These are phyloP conservation scores for Mimosa pudica DNA, from an alignment of 306 rosid genomes.

Conservation along the genomic window DNA sequence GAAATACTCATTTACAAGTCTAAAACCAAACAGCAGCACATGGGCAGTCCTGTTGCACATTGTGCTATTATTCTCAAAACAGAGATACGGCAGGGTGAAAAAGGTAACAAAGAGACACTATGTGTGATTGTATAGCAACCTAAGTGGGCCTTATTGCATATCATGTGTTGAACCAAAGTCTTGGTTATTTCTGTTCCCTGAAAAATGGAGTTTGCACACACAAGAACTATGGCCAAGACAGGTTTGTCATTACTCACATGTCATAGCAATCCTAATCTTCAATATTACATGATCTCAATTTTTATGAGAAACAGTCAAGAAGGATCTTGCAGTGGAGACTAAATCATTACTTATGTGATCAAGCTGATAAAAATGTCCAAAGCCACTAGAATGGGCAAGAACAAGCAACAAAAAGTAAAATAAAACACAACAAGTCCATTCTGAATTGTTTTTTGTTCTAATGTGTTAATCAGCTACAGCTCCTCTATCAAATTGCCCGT, in stretches of 20 bases:
- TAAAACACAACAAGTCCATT: background rate
- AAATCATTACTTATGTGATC: background rate
- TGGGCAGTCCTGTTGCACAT: conserved; percentile 7
- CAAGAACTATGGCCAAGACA: background rate
- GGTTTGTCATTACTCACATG: background rate
- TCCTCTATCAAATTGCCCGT: background rate
- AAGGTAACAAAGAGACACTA: conserved; percentile 8
- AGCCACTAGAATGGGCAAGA: too few relatives aligned
- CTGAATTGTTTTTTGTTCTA: background rate
- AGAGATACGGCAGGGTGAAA: conserved; percentile 11
- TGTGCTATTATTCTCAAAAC: background rate
- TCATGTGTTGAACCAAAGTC: background rate
- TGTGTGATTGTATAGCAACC: conserved; percentile 6
- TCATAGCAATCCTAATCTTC: background rate
- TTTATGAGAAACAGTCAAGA: background rate
- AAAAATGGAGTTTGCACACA: background rate
- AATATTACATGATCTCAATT: background rate
- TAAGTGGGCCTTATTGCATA: background rate
- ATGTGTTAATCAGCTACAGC: background rate
- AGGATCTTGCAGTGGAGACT: conserved; percentile 11
- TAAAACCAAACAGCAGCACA: background rate
- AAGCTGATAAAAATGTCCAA: background rate
- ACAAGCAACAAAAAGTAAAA: background rate
- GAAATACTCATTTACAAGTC: background rate
- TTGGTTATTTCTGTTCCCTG: background rate